Conservation (phyloP, 1,284 basidiomycete genomes). For the Tremellales sp. region DNA sequence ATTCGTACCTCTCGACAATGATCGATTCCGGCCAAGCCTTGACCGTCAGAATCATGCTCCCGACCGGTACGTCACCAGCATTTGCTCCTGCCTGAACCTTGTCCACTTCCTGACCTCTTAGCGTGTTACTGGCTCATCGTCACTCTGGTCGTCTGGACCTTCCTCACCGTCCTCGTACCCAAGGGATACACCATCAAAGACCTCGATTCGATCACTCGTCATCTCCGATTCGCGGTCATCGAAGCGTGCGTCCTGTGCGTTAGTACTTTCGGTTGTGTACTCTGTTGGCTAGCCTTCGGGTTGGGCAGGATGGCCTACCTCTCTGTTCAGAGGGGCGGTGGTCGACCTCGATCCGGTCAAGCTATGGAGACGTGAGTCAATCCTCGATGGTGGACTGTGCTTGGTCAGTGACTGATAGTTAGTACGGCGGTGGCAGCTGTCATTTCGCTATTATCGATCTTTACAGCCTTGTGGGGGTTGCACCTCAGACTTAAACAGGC, state of each 20-base stretch:
- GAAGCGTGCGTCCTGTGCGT: slow-evolving; percentile 41
- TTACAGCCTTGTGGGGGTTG: slow-evolving; percentile 34
- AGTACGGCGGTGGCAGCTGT: slow-evolving; percentile 41
- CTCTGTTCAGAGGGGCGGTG: slow-evolving; percentile 23
- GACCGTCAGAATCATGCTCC: slow-evolving; percentile 37
- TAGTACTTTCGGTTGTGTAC: slow-evolving; percentile 38
- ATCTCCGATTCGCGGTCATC: slow-evolving; percentile 36
- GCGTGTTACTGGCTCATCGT: slow-evolving; percentile 45
- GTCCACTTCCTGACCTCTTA: background rate
- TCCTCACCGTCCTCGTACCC: slow-evolving; percentile 24
- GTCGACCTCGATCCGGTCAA: slow-evolving; percentile 27
- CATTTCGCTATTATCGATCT: slow-evolving; percentile 38
- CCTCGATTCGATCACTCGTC: slow-evolving; percentile 37
- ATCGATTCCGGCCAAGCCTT: slow-evolving; percentile 39
- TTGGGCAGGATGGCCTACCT: slow-evolving; percentile 28
- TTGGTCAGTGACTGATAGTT: background rate
- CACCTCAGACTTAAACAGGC: slow-evolving; percentile 35
- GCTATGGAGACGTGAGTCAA: slow-evolving; percentile 43
- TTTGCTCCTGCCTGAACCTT: background rate
- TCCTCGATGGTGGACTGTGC: background rate
- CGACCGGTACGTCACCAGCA: slow-evolving; percentile 27
- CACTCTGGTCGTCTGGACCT: slow-evolving; percentile 33
- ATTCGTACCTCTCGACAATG: slow-evolving; percentile 29
- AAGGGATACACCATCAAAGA: slow-evolving; percentile 34
- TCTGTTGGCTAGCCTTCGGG: slow-evolving; percentile 43